phyloP scores from a whole-genome alignment of 2,329 filamentous ascomycete species.

The Trichophyton benhamiae region DNA sequence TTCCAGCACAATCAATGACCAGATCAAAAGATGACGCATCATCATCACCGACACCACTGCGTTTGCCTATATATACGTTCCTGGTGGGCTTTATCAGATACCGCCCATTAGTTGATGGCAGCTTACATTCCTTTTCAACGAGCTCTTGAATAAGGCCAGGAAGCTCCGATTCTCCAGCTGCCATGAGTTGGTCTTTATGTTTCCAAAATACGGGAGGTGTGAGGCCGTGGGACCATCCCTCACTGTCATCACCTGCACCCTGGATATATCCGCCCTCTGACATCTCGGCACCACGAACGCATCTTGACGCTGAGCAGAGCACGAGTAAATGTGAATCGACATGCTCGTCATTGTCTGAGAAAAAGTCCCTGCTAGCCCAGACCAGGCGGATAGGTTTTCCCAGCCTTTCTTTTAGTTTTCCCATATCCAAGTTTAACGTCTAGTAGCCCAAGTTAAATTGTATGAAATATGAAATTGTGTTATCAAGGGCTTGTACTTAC shows the following conservation, averaged over 20 bases:
- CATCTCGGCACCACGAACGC: conserved; percentile 55
- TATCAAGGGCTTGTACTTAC: conserved; percentile 16
- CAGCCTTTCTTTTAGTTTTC: conserved; percentile 43
- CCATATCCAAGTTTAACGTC: conserved; percentile 50
- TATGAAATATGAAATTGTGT: neutral
- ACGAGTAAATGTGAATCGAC: conserved; percentile 57
- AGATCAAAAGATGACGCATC: conserved; percentile 34
- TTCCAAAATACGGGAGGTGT: conserved; percentile 71
- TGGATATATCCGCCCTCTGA: conserved; percentile 73
- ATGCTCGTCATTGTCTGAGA: conserved; percentile 17
- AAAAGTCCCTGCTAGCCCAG: conserved; percentile 64
- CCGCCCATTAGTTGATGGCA: conserved; percentile 16
- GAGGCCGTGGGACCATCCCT: conserved; percentile 78
- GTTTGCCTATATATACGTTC: conserved; percentile 24
- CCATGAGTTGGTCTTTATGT: conserved; percentile 49
- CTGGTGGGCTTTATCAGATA: conserved; percentile 28
- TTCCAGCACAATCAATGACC: conserved; percentile 31
- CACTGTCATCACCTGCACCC: conserved; percentile 86
- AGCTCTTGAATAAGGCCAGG: conserved; percentile 39
- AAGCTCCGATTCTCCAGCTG: conserved; percentile 53
- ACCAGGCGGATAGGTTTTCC: conserved; percentile 62
- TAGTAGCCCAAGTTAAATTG: conserved; percentile 20
- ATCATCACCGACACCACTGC: conserved; percentile 23
- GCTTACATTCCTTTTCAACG: conserved; percentile 20
- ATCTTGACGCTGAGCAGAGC: conserved; percentile 71